phyloP scores from a whole-genome alignment of 208 protist genomes.

The Paratrypanosoma confusum region DNA sequence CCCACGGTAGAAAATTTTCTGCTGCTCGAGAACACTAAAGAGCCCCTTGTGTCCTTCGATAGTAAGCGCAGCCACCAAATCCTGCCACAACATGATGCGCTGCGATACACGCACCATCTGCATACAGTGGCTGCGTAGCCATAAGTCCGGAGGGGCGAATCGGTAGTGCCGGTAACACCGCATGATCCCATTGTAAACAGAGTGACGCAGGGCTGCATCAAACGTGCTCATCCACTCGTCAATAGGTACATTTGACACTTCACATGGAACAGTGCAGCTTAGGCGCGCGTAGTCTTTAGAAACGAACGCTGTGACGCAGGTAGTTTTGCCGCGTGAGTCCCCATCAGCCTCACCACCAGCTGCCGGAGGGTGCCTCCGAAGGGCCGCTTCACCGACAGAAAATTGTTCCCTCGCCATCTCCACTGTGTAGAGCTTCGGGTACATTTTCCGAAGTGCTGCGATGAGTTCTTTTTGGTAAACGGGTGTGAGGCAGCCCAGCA shows the following conservation, averaged over 20 bases:
- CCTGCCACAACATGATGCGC: constrained; percentile 52
- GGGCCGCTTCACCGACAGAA: too few relatives aligned
- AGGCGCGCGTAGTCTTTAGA: constrained; percentile 43
- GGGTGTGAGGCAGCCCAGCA: constrained; percentile 70
- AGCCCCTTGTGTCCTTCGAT: constrained; percentile 39
- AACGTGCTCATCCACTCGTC: constrained; percentile 63
- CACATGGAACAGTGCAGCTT: constrained; percentile 16
- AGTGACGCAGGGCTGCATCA: constrained; percentile 33
- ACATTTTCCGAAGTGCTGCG: constrained; percentile 55
- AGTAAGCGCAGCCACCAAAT: constrained; percentile 42
- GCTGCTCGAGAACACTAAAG: constrained; percentile 29
- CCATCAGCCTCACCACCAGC: too few relatives aligned
- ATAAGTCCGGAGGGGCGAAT: constrained; percentile 32
- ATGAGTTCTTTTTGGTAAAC: constrained; percentile 23
- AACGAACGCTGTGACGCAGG: constrained; percentile 25
- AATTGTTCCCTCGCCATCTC: too few relatives aligned
- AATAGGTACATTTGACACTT: constrained; percentile 26
- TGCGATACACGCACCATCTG: constrained; percentile 59
- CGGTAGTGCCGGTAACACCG: constrained; percentile 22
- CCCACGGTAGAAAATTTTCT: constrained; percentile 39
- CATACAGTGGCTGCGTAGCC: constrained; percentile 37
- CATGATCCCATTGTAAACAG: constrained; percentile 40
- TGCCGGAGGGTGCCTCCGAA: too few relatives aligned
- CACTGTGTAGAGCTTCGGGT: constrained; percentile 31
- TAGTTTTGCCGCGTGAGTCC: too few relatives aligned